Evolutionary conservation across 2,329 filamentous ascomycete species (phyloP).

Genomic region (Beauveria sp.): DNA sequence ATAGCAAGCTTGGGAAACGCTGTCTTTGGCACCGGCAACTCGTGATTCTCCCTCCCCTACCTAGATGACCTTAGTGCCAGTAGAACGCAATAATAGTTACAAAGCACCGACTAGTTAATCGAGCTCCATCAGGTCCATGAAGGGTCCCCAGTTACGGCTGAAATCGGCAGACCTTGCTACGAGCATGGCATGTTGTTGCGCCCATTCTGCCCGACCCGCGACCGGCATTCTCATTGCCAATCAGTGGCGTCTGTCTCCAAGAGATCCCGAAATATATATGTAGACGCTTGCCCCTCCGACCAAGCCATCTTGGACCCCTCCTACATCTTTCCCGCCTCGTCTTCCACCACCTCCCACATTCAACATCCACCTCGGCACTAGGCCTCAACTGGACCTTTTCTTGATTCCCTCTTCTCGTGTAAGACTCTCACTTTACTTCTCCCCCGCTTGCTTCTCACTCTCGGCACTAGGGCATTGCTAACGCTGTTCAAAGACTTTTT

Average conservation of each 20-base stretch:
- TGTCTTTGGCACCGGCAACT: neutral
- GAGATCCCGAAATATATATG: constrained; percentile 8
- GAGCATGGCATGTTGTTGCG: constrained; percentile 1
- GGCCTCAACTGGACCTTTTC: neutral
- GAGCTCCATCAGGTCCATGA: constrained; percentile 5
- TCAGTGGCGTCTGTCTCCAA: neutral
- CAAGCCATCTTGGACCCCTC: neutral
- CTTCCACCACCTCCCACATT: neutral
- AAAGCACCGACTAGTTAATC: neutral
- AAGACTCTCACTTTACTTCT: neutral
- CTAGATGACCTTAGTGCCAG: neutral
- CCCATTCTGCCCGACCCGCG: neutral
- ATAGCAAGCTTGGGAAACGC: neutral
- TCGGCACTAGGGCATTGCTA: neutral
- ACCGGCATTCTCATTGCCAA: constrained; percentile 1
- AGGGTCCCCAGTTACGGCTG: constrained; percentile 7
- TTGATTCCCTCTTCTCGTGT: neutral
- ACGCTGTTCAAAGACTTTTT: neutral
- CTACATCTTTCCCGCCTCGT: neutral
- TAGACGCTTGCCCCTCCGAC: constrained; percentile 9
- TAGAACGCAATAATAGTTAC: neutral
- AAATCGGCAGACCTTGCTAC: constrained; percentile 9
- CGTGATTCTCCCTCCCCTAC: neutral
- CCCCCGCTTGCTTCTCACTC: neutral
- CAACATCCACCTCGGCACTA: neutral